Evolutionary conservation across 2,329 filamentous ascomycete genomes (phyloP), one percentile per base, ranked within the genome.

Genomic region (Plenodomus lindquistii): DNA sequence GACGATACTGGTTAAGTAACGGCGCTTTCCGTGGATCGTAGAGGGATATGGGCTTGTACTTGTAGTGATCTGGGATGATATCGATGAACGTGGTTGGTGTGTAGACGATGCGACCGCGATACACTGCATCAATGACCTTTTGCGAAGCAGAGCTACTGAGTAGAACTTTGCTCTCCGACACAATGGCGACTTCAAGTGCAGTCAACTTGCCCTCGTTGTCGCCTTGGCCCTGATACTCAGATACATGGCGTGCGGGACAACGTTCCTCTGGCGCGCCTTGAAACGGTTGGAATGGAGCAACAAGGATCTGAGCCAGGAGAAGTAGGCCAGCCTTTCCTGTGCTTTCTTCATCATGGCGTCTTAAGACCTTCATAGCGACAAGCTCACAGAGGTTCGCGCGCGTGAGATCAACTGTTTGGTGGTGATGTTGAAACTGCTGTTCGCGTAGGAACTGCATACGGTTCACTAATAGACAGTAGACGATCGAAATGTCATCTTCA

Each of bases 391-490:
- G 78, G 41, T 85, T 85, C 29, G 89, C 89, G 45, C 89, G 81
- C 5, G 89, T 91, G 52, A 85, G 85, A 67, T 90, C 87, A 53
- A 94, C 89, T 52, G 90, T 93, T 68, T 92, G 88, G 52, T 89
- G 85, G 65, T 91, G 89, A 61, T 83, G 83, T 62, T 89, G 81
- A 62, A 87, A 86, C 10, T 84, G 80, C 68, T 94, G 89, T 69
- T 94, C 88, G 46, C 87, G 81, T 19, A 92, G 77, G 62, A 94
- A 94, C 65, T 91, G 87, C 27, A 85, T 84, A 13, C 89, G 82
- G 63, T 95, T 94, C 57, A 94, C 89, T 18, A 95, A 80, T 51
- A 95, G 75, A 67, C 89, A 93, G 70, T 93, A 94, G 10, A 94
- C 88, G 46, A 92, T 85, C 1, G 89, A 93, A 34, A 92, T 85